These are phyloP conservation scores for Bipolaris oryzae DNA, from an alignment of 2,329 filamentous ascomycete genomes.

Conservation along the genomic window DNA sequence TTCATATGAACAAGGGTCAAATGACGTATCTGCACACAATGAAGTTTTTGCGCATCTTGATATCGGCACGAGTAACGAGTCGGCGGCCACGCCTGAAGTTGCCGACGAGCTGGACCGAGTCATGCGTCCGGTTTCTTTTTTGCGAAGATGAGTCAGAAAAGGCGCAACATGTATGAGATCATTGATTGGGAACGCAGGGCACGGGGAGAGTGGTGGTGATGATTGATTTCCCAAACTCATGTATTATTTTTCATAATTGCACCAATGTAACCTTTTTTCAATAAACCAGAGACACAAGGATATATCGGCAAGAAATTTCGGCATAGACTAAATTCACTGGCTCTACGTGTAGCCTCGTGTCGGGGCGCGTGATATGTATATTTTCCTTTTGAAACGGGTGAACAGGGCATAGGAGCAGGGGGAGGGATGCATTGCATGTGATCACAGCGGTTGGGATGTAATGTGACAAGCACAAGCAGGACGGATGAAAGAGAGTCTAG, in stretches of 20 bases:
- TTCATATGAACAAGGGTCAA: background rate
- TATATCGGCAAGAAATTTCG: background rate
- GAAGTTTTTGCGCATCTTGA: slow-evolving; percentile 1
- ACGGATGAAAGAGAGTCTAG: background rate
- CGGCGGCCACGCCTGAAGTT: background rate
- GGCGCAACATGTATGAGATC: slow-evolving; percentile 5
- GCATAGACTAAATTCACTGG: background rate
- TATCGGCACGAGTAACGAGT: background rate
- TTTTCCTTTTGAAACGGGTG: background rate
- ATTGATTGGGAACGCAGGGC: slow-evolving; percentile 1
- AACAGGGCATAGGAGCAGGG: background rate
- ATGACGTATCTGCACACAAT: background rate
- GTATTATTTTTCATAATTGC: background rate
- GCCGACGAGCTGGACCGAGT: slow-evolving; percentile 3
- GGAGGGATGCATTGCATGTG: background rate
- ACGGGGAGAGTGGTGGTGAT: background rate
- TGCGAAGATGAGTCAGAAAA: background rate
- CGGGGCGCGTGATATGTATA: background rate
- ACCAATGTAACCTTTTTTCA: background rate
- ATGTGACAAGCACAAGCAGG: background rate
- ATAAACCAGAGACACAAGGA: background rate
- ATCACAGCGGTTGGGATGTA: background rate
- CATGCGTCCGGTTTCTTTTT: slow-evolving; percentile 10
- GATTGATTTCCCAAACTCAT: too few relatives aligned
- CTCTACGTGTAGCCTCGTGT: background rate